These are phyloP conservation scores for Solanum chilense DNA, from an alignment of 257 asterid genomes.

Conservation along the genomic window DNA sequence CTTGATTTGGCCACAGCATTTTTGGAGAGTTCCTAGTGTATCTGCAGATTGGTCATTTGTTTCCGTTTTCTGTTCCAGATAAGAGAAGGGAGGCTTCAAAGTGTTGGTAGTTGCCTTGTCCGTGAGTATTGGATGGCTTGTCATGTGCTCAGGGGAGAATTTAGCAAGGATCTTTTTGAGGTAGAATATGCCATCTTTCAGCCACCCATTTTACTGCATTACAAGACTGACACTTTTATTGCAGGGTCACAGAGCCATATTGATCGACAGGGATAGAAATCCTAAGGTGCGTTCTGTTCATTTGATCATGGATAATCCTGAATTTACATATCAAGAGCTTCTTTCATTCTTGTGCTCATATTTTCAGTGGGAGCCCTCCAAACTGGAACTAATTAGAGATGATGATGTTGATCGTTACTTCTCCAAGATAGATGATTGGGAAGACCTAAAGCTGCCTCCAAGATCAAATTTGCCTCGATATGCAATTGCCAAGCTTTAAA, in stretches of 20 bases:
- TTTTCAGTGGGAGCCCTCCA: slow-evolving; percentile 25
- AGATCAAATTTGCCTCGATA: too few relatives aligned
- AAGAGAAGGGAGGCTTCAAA: slow-evolving; percentile 13
- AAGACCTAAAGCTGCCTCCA: too few relatives aligned
- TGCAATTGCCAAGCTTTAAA: too few relatives aligned
- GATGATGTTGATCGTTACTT: slow-evolving; percentile 46
- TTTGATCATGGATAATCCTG: not conserved
- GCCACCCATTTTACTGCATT: not conserved
- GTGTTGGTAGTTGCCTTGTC: slow-evolving; percentile 1
- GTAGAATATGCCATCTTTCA: not conserved
- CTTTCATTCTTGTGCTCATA: not conserved
- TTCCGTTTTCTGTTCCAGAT: not conserved
- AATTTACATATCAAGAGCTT: not conserved
- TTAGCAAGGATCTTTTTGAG: slow-evolving; percentile 23
- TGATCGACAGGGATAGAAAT: slow-evolving; percentile 57
- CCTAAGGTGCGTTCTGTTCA: slow-evolving; percentile 38
- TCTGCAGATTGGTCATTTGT: not conserved
- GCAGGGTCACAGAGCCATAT: slow-evolving; percentile 30
- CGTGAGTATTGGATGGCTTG: not conserved
- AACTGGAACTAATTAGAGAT: slow-evolving; percentile 33
- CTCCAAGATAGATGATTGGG: slow-evolving; percentile 24
- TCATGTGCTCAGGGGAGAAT: not conserved
- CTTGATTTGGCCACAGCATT: not conserved
- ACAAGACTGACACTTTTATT: not conserved
- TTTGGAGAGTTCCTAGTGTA: not conserved